Evolutionary conservation across 2,329 filamentous ascomycete species (phyloP), one percentile per base, ranked within the genome.

Genomic region (Apiospora aurea): DNA sequence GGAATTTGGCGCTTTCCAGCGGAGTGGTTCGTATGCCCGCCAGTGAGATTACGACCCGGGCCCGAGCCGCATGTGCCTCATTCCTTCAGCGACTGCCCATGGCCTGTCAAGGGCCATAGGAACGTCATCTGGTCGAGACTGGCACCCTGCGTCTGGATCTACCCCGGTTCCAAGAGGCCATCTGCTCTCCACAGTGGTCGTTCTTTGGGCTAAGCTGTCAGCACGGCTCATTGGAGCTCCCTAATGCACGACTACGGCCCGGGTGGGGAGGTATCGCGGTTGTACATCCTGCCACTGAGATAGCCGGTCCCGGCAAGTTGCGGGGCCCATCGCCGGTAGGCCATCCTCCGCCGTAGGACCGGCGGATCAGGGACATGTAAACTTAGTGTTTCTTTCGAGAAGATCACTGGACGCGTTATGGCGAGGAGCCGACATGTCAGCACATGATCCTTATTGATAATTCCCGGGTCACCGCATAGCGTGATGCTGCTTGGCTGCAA

Each of bases 11-110:
- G 29, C 53, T 10, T 51, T 13, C n/a, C n/a, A 24, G 49, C 49
- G 49, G n/a, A 51, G 11, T 26, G 10, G 21, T 24, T 24, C 29
- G 53, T 38, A 21, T 38, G 16, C 21, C 18, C 8, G 18, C 29
- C 29, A 61, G 18, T n/a, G n/a, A 61, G 10, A 38, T n/a, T 38
- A 34, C 53, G 18, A 38, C 29, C 18, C 38, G 34, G 29, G 53
- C 18, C 53, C 29, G 29, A 38, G 53, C 57, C 57, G 57, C 57
- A 64, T 41, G 34, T 64, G 34, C 57, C 57, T 64, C 34, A n/a
- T 41, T n/a, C 57, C 57, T 64, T 3, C 53, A 18, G 29, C 24
- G 21, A n/a, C 21, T 41, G 18, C 34, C 18, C 18, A n/a, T 38
- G 57, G 1, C 57, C 14, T 64, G 8, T 41, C 21, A n/a, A 41